Percentiles rank a stretch among this genome's conserved stretches.
Conservation (phyloP, 805 yeast species). For the Wickerhamomyces ciferrii region DNA sequence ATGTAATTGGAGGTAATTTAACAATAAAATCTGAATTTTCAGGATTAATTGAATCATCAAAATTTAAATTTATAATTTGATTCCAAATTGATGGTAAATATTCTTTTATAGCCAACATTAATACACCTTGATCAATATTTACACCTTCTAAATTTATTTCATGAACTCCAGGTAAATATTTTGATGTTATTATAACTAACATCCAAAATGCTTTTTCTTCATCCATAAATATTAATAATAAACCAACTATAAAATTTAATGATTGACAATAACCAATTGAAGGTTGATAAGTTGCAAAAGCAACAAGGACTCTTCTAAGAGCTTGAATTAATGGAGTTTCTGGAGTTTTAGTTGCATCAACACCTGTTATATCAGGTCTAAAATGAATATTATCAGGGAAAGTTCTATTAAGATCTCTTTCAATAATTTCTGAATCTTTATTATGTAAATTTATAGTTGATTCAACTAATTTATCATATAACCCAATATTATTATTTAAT, state of each 20-base stretch:
- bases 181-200: constrained; percentile 84
- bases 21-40: constrained; percentile 46
- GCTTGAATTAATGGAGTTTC: constrained; percentile 63
- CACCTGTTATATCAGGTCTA: constrained; percentile 32
- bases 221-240: constrained; percentile 75
- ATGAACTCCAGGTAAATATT: constrained; percentile 87
- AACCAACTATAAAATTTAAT: constrained; percentile 86
- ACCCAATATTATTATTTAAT: constrained; percentile 62
- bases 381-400: constrained; percentile 91
- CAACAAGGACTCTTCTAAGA: constrained; percentile 72
- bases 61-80: constrained; percentile 29
- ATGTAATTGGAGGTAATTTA: constrained; percentile 82
- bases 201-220: constrained; percentile 95
- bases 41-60: constrained; percentile 31
- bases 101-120: constrained; percentile 81
- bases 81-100: constrained; percentile 81
- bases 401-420: constrained; percentile 88
- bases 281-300: constrained; percentile 84
- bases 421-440: constrained; percentile 87
- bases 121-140: constrained; percentile 89
- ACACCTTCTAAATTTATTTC: constrained; percentile 90
- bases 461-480: constrained; percentile 63
- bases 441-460: constrained; percentile 51
- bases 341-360: background rate
- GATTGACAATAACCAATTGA: constrained; percentile 95